Evolutionary conservation across 352 stramenopile species (phyloP).

Genomic region (Pythium angustatum): DNA sequence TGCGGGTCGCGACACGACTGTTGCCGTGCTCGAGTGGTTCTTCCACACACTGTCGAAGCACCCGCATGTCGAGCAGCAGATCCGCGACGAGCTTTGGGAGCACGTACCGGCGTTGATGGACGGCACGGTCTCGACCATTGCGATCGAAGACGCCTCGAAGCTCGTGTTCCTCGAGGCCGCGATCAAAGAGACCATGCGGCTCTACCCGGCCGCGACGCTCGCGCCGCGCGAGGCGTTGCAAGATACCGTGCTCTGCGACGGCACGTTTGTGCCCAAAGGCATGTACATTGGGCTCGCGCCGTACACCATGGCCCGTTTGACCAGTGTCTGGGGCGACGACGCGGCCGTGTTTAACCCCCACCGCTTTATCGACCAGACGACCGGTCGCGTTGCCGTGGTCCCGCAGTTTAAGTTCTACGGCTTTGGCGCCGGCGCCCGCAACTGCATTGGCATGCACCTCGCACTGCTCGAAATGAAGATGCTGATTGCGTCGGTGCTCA

Average conservation of each 20-base stretch:
- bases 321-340: slow-evolving; percentile 38
- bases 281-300: slow-evolving; percentile 28
- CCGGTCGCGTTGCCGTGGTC: slow-evolving; percentile 17
- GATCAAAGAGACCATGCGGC: slow-evolving; percentile 41
- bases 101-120: slow-evolving; percentile 23
- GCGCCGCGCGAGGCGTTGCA: slow-evolving; percentile 25
- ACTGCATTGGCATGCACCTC: slow-evolving; percentile 47
- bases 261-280: slow-evolving; percentile 35
- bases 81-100: slow-evolving; percentile 32
- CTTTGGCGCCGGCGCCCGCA: slow-evolving; percentile 18
- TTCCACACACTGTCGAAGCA: slow-evolving; percentile 41
- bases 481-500: slow-evolving; percentile 36
- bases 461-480: slow-evolving; percentile 52
- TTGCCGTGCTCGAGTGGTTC: slow-evolving; percentile 48
- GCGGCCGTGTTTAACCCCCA: slow-evolving; percentile 34
- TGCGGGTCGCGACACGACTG: slow-evolving; percentile 51
- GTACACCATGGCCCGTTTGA: slow-evolving; percentile 35
- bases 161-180: slow-evolving; percentile 30
- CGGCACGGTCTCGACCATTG: slow-evolving; percentile 7
- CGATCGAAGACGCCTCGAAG: slow-evolving; percentile 19
- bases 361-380: slow-evolving; percentile 28
- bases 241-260: slow-evolving; percentile 40
- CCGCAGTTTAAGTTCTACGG: slow-evolving; percentile 40
- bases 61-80: slow-evolving; percentile 32
- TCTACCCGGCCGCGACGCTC: slow-evolving; percentile 38